Conservation (phyloP, 306 rosid genomes). For the Vigna mungo region DNA sequence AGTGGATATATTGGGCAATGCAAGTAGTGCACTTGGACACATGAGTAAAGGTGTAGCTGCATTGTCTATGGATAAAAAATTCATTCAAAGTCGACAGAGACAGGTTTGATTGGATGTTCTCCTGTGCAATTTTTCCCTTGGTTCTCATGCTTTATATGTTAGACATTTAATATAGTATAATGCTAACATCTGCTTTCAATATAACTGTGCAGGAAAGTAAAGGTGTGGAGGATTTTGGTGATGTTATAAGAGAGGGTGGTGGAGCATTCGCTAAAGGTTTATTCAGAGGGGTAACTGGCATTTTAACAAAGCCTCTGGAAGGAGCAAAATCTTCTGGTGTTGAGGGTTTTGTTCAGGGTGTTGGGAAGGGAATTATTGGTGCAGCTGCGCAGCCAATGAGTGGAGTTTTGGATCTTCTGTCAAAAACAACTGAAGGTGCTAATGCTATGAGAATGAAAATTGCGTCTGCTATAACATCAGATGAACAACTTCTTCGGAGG, state of each 20-base stretch:
- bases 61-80: conserved; percentile 96
- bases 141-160: conserved; percentile 10
- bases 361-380: conserved; percentile 97
- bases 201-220: conserved; percentile 75
- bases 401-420: conserved; percentile 95
- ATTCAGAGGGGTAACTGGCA: conserved; percentile 98
- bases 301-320: conserved; percentile 96
- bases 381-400: conserved; percentile 99
- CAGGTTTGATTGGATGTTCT: conserved; percentile 68
- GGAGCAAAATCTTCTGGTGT: conserved; percentile 98
- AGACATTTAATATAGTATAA: not conserved
- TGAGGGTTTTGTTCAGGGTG: conserved; percentile 99
- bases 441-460: conserved; percentile 99
- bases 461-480: conserved; percentile 93
- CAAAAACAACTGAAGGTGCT: conserved; percentile 98
- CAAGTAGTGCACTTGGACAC: conserved; percentile 99
- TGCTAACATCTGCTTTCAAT: conserved; percentile 35
- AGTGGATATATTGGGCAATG: conserved; percentile 98
- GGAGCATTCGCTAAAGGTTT: conserved; percentile 98
- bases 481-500: conserved; percentile 95
- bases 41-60: conserved; percentile 99
- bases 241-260: conserved; percentile 96
- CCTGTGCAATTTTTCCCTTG: conserved; percentile 14
- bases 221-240: conserved; percentile 96
- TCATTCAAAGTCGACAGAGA: conserved; percentile 93